Base-by-base conservation (phyloP, 805 yeast species). In the Candida tibetensis region DNA sequence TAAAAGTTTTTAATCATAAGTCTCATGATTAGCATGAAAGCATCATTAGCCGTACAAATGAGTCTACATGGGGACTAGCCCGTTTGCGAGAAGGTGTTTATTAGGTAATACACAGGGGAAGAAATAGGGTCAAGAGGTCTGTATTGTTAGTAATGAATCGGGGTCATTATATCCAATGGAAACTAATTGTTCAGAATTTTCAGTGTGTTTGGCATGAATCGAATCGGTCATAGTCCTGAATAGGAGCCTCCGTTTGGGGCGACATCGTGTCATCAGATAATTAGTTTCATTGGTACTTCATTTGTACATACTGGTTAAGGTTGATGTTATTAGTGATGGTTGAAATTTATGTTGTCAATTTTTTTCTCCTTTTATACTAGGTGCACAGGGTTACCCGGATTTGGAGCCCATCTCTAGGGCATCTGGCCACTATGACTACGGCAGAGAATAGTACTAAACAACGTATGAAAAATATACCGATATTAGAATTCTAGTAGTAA, bases 221-320 rank as follows among this genome's bases (percentile, higher is more conserved):
- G 84, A 78, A 68, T 79, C 84, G 79, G 74, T 77, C 83, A 79
- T 75, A 52, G 73, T 72, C 74, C 74, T 69, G 74, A 69, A 67
- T 47, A 68, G 74, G 73, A 66, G 54, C 68, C 73, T 78, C 83
- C 81, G 84, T 69, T 71, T 79, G 84, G 84, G 84, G 84, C 84
- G 84, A 79, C 84, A 79, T 51, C 74, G 57, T 67, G 80, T 79
- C 84, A 78, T 79, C 84, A 77, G 25, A 21, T 21, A 10, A 21
- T 21, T 7, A 7, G 10, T 10, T 21, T 10, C 9, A 21, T 7
- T 21, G 25, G 9, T 21, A n/a, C 46, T 28, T 44, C 45, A 55
- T 52, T 37, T 39, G 37, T 32, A 23, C 40, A 37, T 30, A 26
- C 31, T 21, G 17, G 27, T 28, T 26, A n/a, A 17, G n/a, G n/a